A percentile compares a stretch with the other conserved stretches of the same genome.
phyloP scores from a whole-genome alignment of 139 green algal genomes.

The Deuterostichococcus epilithicus region DNA sequence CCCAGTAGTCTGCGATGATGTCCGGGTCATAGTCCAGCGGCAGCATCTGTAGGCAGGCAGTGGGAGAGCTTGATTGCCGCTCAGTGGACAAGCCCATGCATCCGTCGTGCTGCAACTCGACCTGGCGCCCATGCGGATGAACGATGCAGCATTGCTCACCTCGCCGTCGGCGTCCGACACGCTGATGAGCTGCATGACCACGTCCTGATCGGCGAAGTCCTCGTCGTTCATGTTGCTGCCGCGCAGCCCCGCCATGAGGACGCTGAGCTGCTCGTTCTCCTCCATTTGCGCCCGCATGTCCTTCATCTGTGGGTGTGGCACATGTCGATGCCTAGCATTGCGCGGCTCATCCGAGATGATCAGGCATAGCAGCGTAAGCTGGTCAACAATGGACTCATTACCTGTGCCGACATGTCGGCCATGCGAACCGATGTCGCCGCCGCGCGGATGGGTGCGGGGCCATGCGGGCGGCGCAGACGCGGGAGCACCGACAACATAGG shows the following conservation, averaged over 20 bases:
- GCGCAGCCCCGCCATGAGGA: constrained; percentile 80
- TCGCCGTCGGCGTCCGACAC: not conserved
- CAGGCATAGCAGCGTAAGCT: too few relatives aligned
- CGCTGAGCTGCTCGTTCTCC: constrained; percentile 68
- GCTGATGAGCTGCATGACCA: constrained; percentile 61
- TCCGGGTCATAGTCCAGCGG: constrained; percentile 86
- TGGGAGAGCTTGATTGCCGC: too few relatives aligned
- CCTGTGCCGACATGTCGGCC: not conserved
- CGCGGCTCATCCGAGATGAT: too few relatives aligned
- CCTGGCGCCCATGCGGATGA: too few relatives aligned
- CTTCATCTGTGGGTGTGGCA: constrained; percentile 71
- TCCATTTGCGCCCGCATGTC: constrained; percentile 61
- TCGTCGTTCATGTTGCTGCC: constrained; percentile 79
- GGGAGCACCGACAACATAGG: too few relatives aligned
- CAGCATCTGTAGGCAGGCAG: constrained; percentile 40
- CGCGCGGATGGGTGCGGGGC: too few relatives aligned
- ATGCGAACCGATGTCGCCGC: not conserved
- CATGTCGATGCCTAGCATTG: too few relatives aligned
- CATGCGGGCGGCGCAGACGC: too few relatives aligned
- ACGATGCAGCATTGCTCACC: too few relatives aligned
- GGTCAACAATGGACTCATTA: too few relatives aligned
- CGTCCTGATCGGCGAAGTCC: constrained; percentile 80
- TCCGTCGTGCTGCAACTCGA: constrained; percentile 2
- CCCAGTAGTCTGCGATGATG: constrained; percentile 85
- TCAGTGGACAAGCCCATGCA: not conserved